Evolutionary conservation across 2,329 filamentous ascomycete genomes (phyloP), one percentile per base, ranked within the genome.

Genomic region (Eurotiales sp.): DNA sequence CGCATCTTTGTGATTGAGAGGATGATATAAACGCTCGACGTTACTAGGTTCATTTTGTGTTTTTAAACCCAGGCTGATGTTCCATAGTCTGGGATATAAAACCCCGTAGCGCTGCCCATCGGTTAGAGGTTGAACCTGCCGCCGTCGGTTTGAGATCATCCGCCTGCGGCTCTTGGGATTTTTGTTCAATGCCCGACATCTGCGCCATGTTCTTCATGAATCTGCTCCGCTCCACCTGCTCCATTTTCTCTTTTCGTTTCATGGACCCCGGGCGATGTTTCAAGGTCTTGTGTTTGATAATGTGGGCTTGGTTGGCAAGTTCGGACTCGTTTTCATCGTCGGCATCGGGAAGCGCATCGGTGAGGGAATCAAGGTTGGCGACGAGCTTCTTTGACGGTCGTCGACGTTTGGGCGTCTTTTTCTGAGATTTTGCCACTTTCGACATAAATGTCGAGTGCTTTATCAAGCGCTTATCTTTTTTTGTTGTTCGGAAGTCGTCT

Each of bases 31-130:
- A 27, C 2, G 23, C 10, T 4, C 21, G 27, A 17, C 15, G 17
- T 27, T 11, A 12, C 10, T 21, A 19, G 5, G 8, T 29, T 50
- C 46, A 53, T 41, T 53, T 53, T 12, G 30, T 30, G 23, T 49
- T 53, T 36, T 76, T 68, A 64, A 95, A 95, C 3, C 86, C 88
- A 12, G 86, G 83, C 60, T 92, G 92, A 69, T 89, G 87, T 72
- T 96, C 89, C 84, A 96, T 89, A 1, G 89, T 96, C 37, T 85
- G 80, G 1, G 88, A 86, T 46, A 96, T 95, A 64, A 92, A 95
- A 8, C 78, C 84, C 61, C 91, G 82, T 68, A 97, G 67, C 14
- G 90, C 89, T 25, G 87, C 87, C 87, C 90, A 96, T 50, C 87
- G 76, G 61, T 77, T 82, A 8, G 80, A 72, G 14, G 78, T 82